A percentile compares a stretch with the other conserved stretches of the same genome.
phyloP scores from a whole-genome alignment of 129 eudicot species.

The Chrysanthemum lavandulifolium region DNA sequence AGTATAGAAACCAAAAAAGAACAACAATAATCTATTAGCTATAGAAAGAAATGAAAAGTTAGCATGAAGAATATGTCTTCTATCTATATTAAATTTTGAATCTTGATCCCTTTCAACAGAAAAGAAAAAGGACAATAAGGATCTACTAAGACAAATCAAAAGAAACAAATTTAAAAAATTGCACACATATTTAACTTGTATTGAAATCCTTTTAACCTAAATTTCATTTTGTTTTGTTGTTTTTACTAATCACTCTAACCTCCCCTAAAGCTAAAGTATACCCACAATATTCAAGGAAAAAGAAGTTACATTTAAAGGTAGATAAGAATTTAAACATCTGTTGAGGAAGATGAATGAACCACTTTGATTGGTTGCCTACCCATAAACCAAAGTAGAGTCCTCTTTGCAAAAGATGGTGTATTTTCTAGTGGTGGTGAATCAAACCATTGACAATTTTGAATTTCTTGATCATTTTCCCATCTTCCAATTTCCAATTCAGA shows the following conservation, averaged over 20 bases:
- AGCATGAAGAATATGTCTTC: neutral
- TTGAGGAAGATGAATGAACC: slow-evolving; percentile 47
- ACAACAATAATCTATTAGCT: neutral
- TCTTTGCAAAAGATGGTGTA: slow-evolving; percentile 65
- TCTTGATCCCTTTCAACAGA: neutral
- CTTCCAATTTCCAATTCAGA: slow-evolving; percentile 49
- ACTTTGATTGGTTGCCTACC: slow-evolving; percentile 66
- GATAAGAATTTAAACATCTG: slow-evolving; percentile 28
- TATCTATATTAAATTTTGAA: neutral
- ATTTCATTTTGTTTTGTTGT: neutral
- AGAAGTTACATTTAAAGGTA: slow-evolving; percentile 6
- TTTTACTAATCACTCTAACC: slow-evolving; percentile 23
- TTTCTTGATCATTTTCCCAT: slow-evolving; percentile 50
- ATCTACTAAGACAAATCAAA: neutral
- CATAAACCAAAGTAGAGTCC: slow-evolving; percentile 74
- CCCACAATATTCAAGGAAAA: slow-evolving; percentile 13
- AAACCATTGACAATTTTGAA: slow-evolving; percentile 48
- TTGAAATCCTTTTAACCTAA: slow-evolving; percentile 1
- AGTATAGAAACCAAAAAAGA: neutral
- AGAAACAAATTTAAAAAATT: neutral
- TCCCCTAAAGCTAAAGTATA: slow-evolving; percentile 1
- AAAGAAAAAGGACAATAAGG: neutral
- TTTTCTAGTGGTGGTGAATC: slow-evolving; percentile 49
- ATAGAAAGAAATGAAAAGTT: neutral
- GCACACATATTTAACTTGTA: slow-evolving; percentile 17